phyloP scores from a whole-genome alignment of 1,284 basidiomycete species.

The Irpex sp. region DNA sequence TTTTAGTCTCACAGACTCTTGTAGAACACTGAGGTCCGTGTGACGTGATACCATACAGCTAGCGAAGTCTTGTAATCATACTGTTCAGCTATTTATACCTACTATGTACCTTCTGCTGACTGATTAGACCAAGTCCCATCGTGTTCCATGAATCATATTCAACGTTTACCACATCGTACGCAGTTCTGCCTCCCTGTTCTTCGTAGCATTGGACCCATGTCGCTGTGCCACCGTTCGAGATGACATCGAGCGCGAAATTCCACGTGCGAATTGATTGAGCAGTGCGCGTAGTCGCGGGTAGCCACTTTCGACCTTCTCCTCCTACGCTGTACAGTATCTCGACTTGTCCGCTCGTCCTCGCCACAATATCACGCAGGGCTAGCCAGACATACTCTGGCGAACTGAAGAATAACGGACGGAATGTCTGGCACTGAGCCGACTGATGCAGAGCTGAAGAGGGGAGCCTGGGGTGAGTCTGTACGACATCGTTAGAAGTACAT shows the following conservation, averaged over 20 bases:
- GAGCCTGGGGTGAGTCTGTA: constrained; percentile 5
- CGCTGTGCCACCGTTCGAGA: neutral
- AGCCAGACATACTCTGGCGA: neutral
- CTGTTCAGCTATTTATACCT: neutral
- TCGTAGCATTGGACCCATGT: neutral
- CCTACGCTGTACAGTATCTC: neutral
- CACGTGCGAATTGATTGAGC: constrained; percentile 6
- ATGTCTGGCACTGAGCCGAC: constrained; percentile 5
- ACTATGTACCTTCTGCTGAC: neutral
- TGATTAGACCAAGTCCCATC: neutral
- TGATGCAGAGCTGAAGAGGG: constrained; percentile 4
- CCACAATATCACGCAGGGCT: neutral
- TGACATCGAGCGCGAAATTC: constrained; percentile 4
- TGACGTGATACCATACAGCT: neutral
- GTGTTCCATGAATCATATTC: neutral
- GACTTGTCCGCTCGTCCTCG: neutral
- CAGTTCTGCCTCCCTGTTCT: neutral
- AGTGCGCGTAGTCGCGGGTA: neutral
- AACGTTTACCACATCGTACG: neutral
- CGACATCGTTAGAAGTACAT: neutral
- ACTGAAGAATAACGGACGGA: neutral
- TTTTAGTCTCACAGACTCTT: neutral
- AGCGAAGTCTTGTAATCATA: constrained; percentile 2
- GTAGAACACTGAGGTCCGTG: too few species aligned
- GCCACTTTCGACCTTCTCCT: neutral